These are phyloP conservation scores for Cochlearia excelsa DNA, from an alignment of 345 rosid species.

Conservation along the genomic window DNA sequence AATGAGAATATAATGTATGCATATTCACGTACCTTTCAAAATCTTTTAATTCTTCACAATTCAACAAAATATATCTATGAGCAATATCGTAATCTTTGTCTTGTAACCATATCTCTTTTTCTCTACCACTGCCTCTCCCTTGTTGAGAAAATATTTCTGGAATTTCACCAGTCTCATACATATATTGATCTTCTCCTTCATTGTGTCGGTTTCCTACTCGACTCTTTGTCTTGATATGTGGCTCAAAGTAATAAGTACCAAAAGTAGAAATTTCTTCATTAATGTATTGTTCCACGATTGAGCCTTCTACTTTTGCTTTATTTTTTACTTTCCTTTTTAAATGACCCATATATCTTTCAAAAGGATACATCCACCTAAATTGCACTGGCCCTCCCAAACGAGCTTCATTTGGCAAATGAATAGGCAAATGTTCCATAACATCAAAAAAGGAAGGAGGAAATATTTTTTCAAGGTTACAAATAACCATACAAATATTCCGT, in stretches of 20 bases:
- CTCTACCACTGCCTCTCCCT: background rate
- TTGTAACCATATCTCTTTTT: background rate
- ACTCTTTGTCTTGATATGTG: background rate
- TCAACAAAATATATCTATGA: background rate
- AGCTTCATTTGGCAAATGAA: constrained; percentile 6
- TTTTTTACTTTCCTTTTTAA: too few species aligned
- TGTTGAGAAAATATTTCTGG: background rate
- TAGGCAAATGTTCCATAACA: constrained; percentile 4
- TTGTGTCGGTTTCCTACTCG: background rate
- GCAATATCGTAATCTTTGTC: background rate
- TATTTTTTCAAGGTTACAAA: constrained; percentile 1
- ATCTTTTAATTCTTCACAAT: background rate
- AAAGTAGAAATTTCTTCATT: too few species aligned
- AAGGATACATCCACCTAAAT: too few species aligned
- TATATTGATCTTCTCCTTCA: background rate
- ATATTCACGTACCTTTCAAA: too few species aligned
- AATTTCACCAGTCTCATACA: background rate
- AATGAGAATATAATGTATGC: too few species aligned
- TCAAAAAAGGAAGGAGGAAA: constrained; percentile 7
- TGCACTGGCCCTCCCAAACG: background rate
- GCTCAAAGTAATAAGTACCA: too few species aligned
- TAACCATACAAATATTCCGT: too few species aligned
- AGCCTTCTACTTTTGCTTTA: too few species aligned
- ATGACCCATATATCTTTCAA: too few species aligned
- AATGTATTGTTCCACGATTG: background rate